Evolutionary conservation across 1,284 basidiomycete genomes (phyloP).

Genomic region (Mycosarcoma maydis): DNA sequence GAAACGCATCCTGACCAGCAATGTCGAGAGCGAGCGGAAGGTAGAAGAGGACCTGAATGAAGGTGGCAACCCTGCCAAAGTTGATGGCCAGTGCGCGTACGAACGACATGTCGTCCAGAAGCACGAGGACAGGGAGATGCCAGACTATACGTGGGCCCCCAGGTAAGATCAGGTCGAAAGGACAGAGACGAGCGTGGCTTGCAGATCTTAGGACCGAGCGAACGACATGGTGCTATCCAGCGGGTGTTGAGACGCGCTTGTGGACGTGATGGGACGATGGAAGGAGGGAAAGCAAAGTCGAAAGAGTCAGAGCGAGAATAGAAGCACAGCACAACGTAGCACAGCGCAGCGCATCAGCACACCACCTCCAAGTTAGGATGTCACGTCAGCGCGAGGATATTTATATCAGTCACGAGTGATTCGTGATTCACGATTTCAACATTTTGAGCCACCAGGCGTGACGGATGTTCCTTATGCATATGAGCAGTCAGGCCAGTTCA

Average conservation of each 20-base stretch:
- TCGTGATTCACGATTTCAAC: too few species aligned
- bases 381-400: too few species aligned
- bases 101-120: slow-evolving; percentile 33
- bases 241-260: neutral
- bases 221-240: slow-evolving; percentile 4
- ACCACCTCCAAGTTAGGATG: too few species aligned
- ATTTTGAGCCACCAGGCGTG: too few species aligned
- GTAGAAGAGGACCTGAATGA: slow-evolving; percentile 64
- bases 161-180: neutral
- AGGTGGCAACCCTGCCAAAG: slow-evolving; percentile 53
- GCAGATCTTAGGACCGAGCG: neutral
- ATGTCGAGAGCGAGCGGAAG: slow-evolving; percentile 64
- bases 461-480: too few species aligned
- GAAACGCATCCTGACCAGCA: slow-evolving; percentile 64
- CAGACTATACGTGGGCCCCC: too few species aligned
- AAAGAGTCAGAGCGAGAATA: neutral
- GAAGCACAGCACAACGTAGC: too few species aligned
- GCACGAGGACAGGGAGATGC: too few species aligned
- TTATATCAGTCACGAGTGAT: too few species aligned
- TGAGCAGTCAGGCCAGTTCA: too few species aligned
- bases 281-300: too few species aligned
- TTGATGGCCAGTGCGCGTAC: slow-evolving; percentile 40
- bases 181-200: neutral
- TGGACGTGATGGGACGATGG: neutral
- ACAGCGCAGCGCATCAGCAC: too few species aligned